Evolutionary conservation across 2,329 filamentous ascomycete genomes (phyloP).

Genomic region (Colletotrichum tropicicola): DNA sequence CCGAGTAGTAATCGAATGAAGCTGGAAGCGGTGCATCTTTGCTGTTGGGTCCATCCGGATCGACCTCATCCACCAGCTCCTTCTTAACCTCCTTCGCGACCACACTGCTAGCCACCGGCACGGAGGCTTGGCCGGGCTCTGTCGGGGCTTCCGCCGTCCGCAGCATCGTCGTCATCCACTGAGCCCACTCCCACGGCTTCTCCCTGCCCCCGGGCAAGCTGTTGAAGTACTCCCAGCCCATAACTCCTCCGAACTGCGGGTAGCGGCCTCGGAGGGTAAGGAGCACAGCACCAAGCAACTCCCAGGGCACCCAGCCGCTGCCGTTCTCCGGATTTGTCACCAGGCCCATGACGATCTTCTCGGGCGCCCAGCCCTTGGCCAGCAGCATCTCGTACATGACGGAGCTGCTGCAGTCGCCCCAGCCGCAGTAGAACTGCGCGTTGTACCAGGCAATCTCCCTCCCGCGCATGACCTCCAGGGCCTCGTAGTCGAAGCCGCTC

Average conservation of each 20-base stretch:
- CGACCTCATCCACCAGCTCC: slow-evolving; percentile 32
- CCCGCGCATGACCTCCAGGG: slow-evolving; percentile 74
- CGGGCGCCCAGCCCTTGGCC: slow-evolving; percentile 73
- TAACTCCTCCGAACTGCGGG: slow-evolving; percentile 82
- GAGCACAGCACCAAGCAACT: slow-evolving; percentile 56
- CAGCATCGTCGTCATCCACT: slow-evolving; percentile 64
- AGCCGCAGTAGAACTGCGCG: slow-evolving; percentile 92
- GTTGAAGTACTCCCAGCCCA: slow-evolving; percentile 98
- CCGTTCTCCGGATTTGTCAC: slow-evolving; percentile 84
- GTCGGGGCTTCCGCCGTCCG: slow-evolving; percentile 35
- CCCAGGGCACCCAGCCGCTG: slow-evolving; percentile 56
- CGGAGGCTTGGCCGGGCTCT: neutral
- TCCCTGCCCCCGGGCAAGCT: slow-evolving; percentile 70
- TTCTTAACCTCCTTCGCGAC: slow-evolving; percentile 25
- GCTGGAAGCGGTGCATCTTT: slow-evolving; percentile 39
- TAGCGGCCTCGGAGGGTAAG: slow-evolving; percentile 57
- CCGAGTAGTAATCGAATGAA: slow-evolving; percentile 46
- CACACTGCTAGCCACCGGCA: neutral
- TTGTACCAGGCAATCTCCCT: slow-evolving; percentile 85
- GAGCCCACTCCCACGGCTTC: slow-evolving; percentile 82
- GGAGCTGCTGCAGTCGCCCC: slow-evolving; percentile 66
- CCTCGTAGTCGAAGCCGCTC: slow-evolving; percentile 83
- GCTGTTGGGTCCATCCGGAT: slow-evolving; percentile 37
- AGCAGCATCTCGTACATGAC: slow-evolving; percentile 60
- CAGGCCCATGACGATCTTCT: slow-evolving; percentile 81